Conservation (phyloP, 306 rosid species). For the Senna siamea region DNA sequence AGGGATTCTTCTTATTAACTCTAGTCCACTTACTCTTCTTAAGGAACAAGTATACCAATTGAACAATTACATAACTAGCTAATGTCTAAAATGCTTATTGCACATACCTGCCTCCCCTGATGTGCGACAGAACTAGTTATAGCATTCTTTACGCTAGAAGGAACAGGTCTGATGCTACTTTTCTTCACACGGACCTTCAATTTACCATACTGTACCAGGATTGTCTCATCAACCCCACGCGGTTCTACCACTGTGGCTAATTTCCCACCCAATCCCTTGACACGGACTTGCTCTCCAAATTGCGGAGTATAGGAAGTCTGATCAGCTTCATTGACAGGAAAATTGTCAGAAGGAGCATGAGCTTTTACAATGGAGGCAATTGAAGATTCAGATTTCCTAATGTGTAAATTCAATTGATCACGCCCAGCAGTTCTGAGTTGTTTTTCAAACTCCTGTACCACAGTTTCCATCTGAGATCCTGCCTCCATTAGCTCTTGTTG, state of each 20-base stretch:
- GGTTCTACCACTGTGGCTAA: constrained; percentile 76
- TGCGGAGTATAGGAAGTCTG: constrained; percentile 59
- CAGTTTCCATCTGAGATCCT: constrained; percentile 67
- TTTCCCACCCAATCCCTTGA: constrained; percentile 73
- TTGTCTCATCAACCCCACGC: constrained; percentile 60
- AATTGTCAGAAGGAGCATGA: constrained; percentile 47
- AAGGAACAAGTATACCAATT: constrained; percentile 16
- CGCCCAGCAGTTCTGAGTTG: constrained; percentile 55
- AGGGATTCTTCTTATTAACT: constrained; percentile 21
- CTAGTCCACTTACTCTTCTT: constrained; percentile 17
- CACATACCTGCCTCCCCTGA: constrained; percentile 65
- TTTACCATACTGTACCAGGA: constrained; percentile 86
- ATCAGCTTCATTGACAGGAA: constrained; percentile 46
- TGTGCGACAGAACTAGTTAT: constrained; percentile 45
- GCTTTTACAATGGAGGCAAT: constrained; percentile 73
- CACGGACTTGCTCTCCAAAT: constrained; percentile 74
- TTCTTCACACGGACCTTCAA: constrained; percentile 85
- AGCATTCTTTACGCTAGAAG: constrained; percentile 48
- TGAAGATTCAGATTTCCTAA: constrained; percentile 74
- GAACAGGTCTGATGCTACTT: constrained; percentile 60
- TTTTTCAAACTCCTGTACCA: constrained; percentile 67
- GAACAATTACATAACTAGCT: constrained; percentile 10
- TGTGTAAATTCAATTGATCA: constrained; percentile 59
- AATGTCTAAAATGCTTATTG: constrained; percentile 2
- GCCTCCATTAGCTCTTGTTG: constrained; percentile 63